Base-by-base conservation (phyloP, 73 alveolate species). In the Blepharisma japonicum region DNA sequence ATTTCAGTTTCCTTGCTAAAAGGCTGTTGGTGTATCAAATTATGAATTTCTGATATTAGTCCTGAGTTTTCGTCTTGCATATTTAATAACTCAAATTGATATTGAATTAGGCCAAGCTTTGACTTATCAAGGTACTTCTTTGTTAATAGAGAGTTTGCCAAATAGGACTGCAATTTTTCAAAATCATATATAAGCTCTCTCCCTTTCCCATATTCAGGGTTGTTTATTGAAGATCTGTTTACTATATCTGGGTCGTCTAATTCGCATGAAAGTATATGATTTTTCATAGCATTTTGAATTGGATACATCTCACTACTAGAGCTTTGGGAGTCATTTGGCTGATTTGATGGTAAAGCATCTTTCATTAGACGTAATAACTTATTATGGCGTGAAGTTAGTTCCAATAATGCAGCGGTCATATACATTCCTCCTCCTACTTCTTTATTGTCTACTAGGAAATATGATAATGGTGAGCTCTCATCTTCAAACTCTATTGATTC, bases 71-170 rank as follows among this genome's bases (percentile, higher is more conserved):
- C 23, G 2, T 39, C 46, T 61, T 39, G 14, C 0, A 39, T 9
- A 61, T 61, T 14, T 14, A 61, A 39, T 14, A 61, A 48, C 23
- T 61, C 74, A 25, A 20, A 61, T 25, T 61, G 74, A 61, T 61
- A 61, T 61, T 61, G 74, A 20, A 61, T 25, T 14, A 14, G 11
- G 23, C 18, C 18, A n/a, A 61, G 46, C 2, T 61, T 25, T 20
- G 14, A n/a, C 2, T 14, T n/a, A 4, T 61, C 47, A 61, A 61
- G 39, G 14, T 14, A 18, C 46, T 61, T 61, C 39, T n/a, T 39
- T 4, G n/a, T n/a, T 0, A 8, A 4, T 14, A 25, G 18, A 61
- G 14, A 20, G 46, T 25, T 61, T 61, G 18, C 18, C 2, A 61
- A 18, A 25, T 61, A 20, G 14, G 14, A 25, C 11, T 61, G 49